Percentiles rank a stretch among this genome's conserved stretches.
These are phyloP conservation scores for sweet orange (Citrus sinensis) DNA, from an alignment of 345 rosid genomes.

Conservation along the genomic window DNA sequence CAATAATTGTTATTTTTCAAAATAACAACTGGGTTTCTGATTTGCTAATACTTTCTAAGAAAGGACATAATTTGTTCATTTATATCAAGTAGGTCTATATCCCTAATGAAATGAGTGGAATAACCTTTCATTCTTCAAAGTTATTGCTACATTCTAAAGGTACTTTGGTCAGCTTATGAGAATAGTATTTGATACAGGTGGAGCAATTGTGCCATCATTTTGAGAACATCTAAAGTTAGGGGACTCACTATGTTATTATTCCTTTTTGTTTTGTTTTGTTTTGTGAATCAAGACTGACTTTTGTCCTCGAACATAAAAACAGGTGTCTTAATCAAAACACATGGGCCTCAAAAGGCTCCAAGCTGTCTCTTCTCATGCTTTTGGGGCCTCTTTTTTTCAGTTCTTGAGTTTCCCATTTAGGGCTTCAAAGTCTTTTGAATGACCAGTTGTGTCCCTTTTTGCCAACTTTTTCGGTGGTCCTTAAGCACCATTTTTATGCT, in stretches of 20 bases:
- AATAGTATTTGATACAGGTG: neutral
- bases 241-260: neutral
- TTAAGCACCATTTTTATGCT: neutral
- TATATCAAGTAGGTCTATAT: neutral
- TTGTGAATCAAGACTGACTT: slow-evolving; percentile 10
- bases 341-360: slow-evolving; percentile 23
- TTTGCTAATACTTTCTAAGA: neutral
- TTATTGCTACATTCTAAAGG: no score
- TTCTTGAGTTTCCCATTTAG: neutral
- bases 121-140: neutral
- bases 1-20: neutral
- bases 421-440: neutral
- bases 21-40: neutral
- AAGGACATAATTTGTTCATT: neutral
- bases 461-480: slow-evolving; percentile 18
- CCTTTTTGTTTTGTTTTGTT: slow-evolving; percentile 1
- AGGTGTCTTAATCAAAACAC: neutral
- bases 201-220: neutral
- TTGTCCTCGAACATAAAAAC: slow-evolving; percentile 1
- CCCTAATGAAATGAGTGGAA: neutral
- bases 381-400: neutral
- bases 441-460: slow-evolving; percentile 10
- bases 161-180: no score
- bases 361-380: slow-evolving; percentile 13
- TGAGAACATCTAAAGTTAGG: neutral